These are phyloP conservation scores for Eremochloa ophiuroides DNA, from an alignment of 176 grass and related monocot species.

Conservation along the genomic window DNA sequence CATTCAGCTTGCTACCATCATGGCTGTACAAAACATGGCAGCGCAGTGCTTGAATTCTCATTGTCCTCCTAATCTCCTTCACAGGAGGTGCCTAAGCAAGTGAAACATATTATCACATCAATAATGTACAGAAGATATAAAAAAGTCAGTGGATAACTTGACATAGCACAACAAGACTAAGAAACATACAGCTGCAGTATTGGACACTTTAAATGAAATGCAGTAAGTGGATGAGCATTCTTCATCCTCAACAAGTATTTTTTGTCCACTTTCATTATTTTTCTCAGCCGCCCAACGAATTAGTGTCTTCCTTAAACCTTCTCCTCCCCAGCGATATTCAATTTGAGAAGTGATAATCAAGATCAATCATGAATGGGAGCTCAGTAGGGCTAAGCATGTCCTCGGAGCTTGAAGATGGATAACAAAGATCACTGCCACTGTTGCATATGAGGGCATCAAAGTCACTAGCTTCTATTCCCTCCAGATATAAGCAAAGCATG, in stretches of 20 bases:
- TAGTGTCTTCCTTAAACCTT: slow-evolving; percentile 76
- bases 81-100: slow-evolving; percentile 59
- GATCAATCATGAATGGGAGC: slow-evolving; percentile 67
- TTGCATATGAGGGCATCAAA: slow-evolving; percentile 96
- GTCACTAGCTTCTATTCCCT: slow-evolving; percentile 56
- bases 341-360: slow-evolving; percentile 89
- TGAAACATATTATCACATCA: slow-evolving; percentile 17
- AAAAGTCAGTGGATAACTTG: background rate
- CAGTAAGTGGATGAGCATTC: slow-evolving; percentile 69
- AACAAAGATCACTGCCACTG: slow-evolving; percentile 77
- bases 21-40: slow-evolving; percentile 89
- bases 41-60: slow-evolving; percentile 83
- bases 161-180: background rate
- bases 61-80: slow-evolving; percentile 70
- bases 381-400: slow-evolving; percentile 62
- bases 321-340: slow-evolving; percentile 84
- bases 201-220: slow-evolving; percentile 70
- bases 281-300: slow-evolving; percentile 64
- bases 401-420: slow-evolving; percentile 64
- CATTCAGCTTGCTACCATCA: slow-evolving; percentile 74
- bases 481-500: slow-evolving; percentile 42
- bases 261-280: slow-evolving; percentile 49
- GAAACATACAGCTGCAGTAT: slow-evolving; percentile 55
- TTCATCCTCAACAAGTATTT: slow-evolving; percentile 52
- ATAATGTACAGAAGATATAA: background rate